Conservation (phyloP, 495 filamentous ascomycete species). For the Aspergillus funiculosus region DNA sequence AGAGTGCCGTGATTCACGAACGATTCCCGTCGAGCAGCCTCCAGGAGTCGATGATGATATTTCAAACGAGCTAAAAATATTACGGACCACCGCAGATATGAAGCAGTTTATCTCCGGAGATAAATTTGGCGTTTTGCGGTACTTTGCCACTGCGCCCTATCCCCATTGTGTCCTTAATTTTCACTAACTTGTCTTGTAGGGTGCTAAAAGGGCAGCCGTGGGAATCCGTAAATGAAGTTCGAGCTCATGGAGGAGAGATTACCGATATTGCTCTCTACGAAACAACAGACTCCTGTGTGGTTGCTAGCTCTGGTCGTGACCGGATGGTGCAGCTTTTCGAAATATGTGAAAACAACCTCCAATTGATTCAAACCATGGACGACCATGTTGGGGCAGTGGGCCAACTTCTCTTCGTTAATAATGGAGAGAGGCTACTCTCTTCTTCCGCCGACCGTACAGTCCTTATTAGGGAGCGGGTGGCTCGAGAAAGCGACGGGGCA, state of each 20-base stretch:
- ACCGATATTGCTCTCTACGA: conserved; percentile 66
- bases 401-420: conserved; percentile 54
- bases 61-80: conserved; percentile 70
- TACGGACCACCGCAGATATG: conserved; percentile 54
- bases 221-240: conserved; percentile 56
- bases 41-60: conserved; percentile 50
- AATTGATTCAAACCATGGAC: conserved; percentile 67
- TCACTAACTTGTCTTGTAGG: conserved; percentile 27
- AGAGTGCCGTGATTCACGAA: conserved; percentile 53
- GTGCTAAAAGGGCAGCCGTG: conserved; percentile 43
- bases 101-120: conserved; percentile 74
- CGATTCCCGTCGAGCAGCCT: conserved; percentile 63
- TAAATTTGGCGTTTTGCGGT: conserved; percentile 75
- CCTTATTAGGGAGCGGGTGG: conserved; percentile 69
- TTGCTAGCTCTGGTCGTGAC: conserved; percentile 81
- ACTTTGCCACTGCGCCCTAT: conserved; percentile 17
- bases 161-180: conserved; percentile 1
- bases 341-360: conserved; percentile 46
- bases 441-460: conserved; percentile 84
- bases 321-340: conserved; percentile 85
- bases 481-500: conserved; percentile 54
- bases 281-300: conserved; percentile 37
- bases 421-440: conserved; percentile 69
- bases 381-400: conserved; percentile 70
- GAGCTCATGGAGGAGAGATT: conserved; percentile 83